These are phyloP conservation scores for Heimioporus sp. DNA, from an alignment of 768 basidiomycete species.

Conservation along the genomic window DNA sequence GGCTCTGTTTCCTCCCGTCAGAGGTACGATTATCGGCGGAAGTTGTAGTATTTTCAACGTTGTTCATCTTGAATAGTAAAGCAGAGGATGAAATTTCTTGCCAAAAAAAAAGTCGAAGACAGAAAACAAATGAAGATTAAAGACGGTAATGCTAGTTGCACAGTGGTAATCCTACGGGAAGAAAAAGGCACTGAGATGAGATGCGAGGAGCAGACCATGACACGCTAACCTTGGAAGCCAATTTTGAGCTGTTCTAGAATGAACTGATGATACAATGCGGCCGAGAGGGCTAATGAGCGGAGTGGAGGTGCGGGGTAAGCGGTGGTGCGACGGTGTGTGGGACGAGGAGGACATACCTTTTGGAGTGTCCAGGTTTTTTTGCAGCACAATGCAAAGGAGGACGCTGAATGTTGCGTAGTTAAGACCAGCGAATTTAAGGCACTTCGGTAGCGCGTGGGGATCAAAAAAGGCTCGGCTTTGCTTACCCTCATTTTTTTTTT, in stretches of 20 bases:
- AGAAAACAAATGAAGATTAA: conserved; percentile 52
- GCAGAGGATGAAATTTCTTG: conserved; percentile 49
- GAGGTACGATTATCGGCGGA: conserved; percentile 70
- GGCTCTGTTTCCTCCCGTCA: conserved; percentile 80
- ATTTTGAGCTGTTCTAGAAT: conserved; percentile 74
- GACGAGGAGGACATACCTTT: conserved; percentile 42
- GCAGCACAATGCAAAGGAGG: conserved; percentile 30
- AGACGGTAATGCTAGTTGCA: conserved; percentile 60
- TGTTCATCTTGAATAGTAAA: conserved; percentile 62
- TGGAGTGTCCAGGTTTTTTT: conserved; percentile 32
- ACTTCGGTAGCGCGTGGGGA: conserved; percentile 40
- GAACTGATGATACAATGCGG: conserved; percentile 82
- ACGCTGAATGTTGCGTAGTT: conserved; percentile 29
- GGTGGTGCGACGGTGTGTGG: conserved; percentile 17
- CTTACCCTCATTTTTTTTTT: conserved; percentile 37
- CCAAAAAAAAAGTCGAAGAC: conserved; percentile 42
- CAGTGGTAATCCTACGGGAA: conserved; percentile 54
- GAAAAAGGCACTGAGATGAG: conserved; percentile 19
- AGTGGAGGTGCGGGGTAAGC: conserved; percentile 22
- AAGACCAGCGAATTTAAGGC: conserved; percentile 40
- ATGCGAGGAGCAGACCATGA: conserved; percentile 13
- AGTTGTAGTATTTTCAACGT: conserved; percentile 66
- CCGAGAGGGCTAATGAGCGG: conserved; percentile 41
- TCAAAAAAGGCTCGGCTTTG: conserved; percentile 32
- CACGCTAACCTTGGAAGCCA: conserved; percentile 58